phyloP scores from a whole-genome alignment of 2,329 filamentous ascomycete species.

The Diplodia seriata region DNA sequence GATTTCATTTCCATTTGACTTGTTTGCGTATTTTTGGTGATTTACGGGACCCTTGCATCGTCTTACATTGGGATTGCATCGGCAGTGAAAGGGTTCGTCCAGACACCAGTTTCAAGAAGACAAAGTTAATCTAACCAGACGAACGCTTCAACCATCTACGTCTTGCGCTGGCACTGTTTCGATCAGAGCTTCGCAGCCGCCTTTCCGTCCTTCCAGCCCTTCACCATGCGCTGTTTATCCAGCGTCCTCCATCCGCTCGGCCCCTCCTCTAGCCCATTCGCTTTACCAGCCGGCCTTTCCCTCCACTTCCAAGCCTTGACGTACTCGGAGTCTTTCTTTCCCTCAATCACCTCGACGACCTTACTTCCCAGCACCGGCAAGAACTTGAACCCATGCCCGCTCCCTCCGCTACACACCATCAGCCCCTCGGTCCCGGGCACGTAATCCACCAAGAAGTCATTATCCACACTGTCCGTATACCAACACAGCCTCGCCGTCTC shows the following conservation, averaged over 20 bases:
- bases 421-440: slow-evolving; percentile 37
- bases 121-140: too few species aligned
- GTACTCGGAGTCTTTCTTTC: slow-evolving; percentile 33
- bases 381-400: slow-evolving; percentile 45
- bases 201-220: slow-evolving; percentile 34
- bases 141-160: background rate
- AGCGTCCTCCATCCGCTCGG: slow-evolving; percentile 40
- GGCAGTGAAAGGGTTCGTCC: background rate
- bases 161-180: background rate
- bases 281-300: slow-evolving; percentile 35
- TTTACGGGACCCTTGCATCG: background rate
- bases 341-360: slow-evolving; percentile 40
- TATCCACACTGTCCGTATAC: slow-evolving; percentile 39
- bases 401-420: slow-evolving; percentile 42
- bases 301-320: slow-evolving; percentile 36
- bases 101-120: background rate
- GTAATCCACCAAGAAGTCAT: slow-evolving; percentile 40
- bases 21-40: background rate
- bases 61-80: background rate
- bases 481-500: slow-evolving; percentile 33
- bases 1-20: background rate
- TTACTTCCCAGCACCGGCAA: slow-evolving; percentile 42
- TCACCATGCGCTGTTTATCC: slow-evolving; percentile 39
- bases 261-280: slow-evolving; percentile 42
- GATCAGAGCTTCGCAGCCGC: slow-evolving; percentile 34